Evolutionary conservation across 2,329 filamentous ascomycete genomes (phyloP).

Genomic region (Penicillium crustosum): DNA sequence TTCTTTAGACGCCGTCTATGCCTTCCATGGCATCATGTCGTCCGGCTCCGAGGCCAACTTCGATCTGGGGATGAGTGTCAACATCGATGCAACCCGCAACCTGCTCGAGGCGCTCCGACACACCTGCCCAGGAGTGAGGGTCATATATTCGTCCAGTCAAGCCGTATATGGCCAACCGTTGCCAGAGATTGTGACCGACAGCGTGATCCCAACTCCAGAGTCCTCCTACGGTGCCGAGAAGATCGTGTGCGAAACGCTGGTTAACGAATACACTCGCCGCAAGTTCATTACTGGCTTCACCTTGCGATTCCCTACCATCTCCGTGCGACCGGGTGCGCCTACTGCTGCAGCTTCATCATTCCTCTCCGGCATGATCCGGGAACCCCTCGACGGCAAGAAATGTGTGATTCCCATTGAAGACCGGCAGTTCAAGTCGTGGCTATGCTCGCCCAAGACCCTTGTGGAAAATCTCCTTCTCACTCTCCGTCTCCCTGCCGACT

Average conservation of each 20-base stretch:
- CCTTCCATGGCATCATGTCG: conserved; percentile 69
- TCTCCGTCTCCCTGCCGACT: conserved; percentile 46
- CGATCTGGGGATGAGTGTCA: conserved; percentile 59
- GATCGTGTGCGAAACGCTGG: conserved; percentile 59
- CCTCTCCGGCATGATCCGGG: conserved; percentile 62
- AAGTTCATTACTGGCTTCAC: conserved; percentile 59
- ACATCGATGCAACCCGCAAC: conserved; percentile 59
- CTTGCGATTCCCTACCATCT: conserved; percentile 62
- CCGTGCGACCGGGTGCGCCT: conserved; percentile 60
- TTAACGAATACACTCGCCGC: conserved; percentile 64
- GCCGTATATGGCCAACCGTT: conserved; percentile 63
- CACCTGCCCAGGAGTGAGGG: conserved; percentile 54
- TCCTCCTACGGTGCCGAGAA: conserved; percentile 65
- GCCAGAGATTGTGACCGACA: conserved; percentile 53
- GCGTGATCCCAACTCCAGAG: conserved; percentile 58
- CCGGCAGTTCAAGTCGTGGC: conserved; percentile 53
- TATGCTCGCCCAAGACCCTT: conserved; percentile 55
- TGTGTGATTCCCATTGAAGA: conserved; percentile 55
- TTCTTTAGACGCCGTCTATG: conserved; percentile 56
- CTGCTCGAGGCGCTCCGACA: conserved; percentile 55
- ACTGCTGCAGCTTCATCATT: conserved; percentile 64
- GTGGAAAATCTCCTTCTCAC: conserved; percentile 55
- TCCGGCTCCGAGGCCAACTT: conserved; percentile 62
- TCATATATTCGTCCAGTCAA: conserved; percentile 63
- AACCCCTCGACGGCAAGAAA: conserved; percentile 58